Conservation (phyloP, 176 grass and related monocot genomes). For the Avena atlantica region DNA sequence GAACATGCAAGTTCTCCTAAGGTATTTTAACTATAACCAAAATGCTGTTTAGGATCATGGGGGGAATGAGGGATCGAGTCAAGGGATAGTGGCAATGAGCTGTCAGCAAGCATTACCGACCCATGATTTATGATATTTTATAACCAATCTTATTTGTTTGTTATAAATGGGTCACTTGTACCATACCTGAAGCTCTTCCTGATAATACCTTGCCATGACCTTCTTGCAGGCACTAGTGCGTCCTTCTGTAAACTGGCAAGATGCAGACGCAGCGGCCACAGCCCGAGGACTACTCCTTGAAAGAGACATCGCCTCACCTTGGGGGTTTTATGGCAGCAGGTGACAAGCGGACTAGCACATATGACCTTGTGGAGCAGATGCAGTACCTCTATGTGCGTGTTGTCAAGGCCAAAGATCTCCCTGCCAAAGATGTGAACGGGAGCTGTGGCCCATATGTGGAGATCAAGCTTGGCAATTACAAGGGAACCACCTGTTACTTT, state of each 20-base stretch:
- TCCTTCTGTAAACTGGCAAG: slow-evolving; percentile 19
- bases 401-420: slow-evolving; percentile 71
- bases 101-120: not conserved
- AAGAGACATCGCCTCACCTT: slow-evolving; percentile 53
- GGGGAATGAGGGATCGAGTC: not conserved
- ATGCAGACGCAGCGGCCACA: slow-evolving; percentile 53
- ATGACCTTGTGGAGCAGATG: slow-evolving; percentile 69
- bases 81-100: not conserved
- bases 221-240: not conserved
- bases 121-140: slow-evolving; percentile 12
- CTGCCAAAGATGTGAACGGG: slow-evolving; percentile 50
- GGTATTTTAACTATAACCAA: not conserved
- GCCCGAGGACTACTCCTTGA: slow-evolving; percentile 58
- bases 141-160: not conserved
- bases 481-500: slow-evolving; percentile 54
- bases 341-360: slow-evolving; percentile 60
- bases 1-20: not conserved
- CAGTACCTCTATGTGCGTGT: slow-evolving; percentile 68
- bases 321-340: slow-evolving; percentile 55
- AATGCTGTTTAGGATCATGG: slow-evolving; percentile 6
- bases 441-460: slow-evolving; percentile 62
- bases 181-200: not conserved
- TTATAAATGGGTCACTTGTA: not conserved
- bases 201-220: not conserved
- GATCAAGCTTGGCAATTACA: slow-evolving; percentile 67